Base-by-base conservation (phyloP, 805 yeast species). In the Spathaspora sp. region DNA sequence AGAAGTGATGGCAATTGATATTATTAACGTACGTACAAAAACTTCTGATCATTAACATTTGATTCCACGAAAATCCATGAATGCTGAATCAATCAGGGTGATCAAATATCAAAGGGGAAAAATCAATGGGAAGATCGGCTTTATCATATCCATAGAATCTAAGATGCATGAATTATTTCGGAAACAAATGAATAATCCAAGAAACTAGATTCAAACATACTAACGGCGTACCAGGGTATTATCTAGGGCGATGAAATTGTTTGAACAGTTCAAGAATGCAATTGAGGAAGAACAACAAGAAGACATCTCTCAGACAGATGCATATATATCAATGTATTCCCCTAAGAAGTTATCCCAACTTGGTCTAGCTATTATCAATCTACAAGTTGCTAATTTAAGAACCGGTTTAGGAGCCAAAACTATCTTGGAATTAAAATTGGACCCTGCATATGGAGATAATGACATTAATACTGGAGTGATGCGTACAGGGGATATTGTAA, bases 341-440 rank as follows among this genome's bases (percentile, higher is more conserved):
- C 82, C 91, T 1, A 85, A 86, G 61, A 76, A 77, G 50, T 73
- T 93, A n/a, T 86, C 86, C 0, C 68, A 73, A 10, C 75, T 80
- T 49, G 97, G 97, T 0, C 70, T 88, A 23, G 97, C 97, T 0
- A 72, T 89, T 4, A 65, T 83, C 46, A 88, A 91, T 64, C 70
- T 93, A 46, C 63, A 70, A 0, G 69, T 86, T 12, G 76, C 77
- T n/a, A 81, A 82, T 50, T 67, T 87, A 2, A 73, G 86, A 50
- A 86, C 92, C 0, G 96, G 96, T 0, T 69, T 89, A 9, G 96
- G 89, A 14, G 97, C 97, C 1, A 81, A 84, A 52, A 72, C 83
- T 1, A 72, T 86, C 5, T 58, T 89, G 12, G 96, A 89, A 56
- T 66, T 93, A 49, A 72, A 60, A 16, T 69, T 74, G 28, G 93